Percentiles rank a stretch among this genome's conserved stretches.
Conservation (phyloP, 2,329 filamentous ascomycete species). For the Colletotrichum noveboracense region DNA sequence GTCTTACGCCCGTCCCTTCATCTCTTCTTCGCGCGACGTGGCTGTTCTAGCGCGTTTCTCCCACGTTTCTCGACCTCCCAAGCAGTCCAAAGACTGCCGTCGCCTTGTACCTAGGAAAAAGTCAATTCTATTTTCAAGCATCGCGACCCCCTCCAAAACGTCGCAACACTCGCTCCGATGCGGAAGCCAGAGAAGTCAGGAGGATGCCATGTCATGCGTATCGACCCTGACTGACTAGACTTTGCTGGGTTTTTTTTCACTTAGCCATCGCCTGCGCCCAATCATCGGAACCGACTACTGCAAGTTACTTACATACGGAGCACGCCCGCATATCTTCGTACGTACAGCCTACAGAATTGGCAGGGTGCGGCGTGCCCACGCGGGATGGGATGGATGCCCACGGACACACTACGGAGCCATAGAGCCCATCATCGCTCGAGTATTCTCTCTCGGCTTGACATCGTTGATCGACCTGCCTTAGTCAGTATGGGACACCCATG, state of each 20-base stretch:
- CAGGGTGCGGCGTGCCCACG: conserved; percentile 4
- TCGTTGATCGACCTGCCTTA: background rate
- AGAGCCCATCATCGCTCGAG: background rate
- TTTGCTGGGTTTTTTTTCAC: background rate
- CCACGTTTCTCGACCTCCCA: background rate
- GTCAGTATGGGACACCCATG: background rate
- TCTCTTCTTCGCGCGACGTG: background rate
- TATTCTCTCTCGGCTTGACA: background rate
- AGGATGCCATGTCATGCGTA: background rate
- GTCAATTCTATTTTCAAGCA: background rate
- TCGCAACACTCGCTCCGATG: background rate
- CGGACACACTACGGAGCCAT: background rate
- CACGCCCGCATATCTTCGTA: conserved; percentile 12
- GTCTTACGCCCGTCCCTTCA: background rate
- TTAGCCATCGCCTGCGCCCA: background rate
- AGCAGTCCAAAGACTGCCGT: background rate
- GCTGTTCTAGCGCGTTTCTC: conserved; percentile 11
- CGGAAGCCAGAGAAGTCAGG: background rate
- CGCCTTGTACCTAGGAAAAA: background rate
- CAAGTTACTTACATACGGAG: conserved; percentile 17
- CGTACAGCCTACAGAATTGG: conserved; percentile 3
- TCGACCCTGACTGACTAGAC: conserved; percentile 1
- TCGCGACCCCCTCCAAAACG: background rate
- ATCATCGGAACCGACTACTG: conserved; percentile 3
- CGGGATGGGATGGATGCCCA: background rate